Base-by-base conservation (phyloP, 257 asterid genomes). In the Nicotiana knightiana region DNA sequence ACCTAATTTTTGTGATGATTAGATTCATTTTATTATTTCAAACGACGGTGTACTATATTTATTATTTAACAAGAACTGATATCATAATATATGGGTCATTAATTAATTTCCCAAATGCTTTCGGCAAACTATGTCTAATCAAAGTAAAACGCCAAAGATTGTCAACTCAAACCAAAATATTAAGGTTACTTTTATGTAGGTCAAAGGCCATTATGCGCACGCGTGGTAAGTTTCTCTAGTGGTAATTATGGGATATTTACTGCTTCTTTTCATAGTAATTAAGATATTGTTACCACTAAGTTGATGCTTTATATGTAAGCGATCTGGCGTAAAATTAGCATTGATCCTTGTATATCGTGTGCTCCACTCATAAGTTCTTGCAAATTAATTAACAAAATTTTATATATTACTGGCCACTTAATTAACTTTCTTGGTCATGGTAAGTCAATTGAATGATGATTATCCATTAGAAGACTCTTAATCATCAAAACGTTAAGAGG, bases 171-270 rank as follows among this genome's bases (percentile, higher is more conserved):
- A 18, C 26, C 59, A 77, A 67, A 13, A 53, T 57, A 43, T 10
- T 76, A 58, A 77, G 62, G 67, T 48, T 28, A 57, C 77, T 67
- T 82, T 85, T 67, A 3, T 30, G 67, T 37, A 48, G 70, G 83
- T 77, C 82, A 67, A 85, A 77, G 71, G 33, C 83, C 54, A 77
- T 17, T 78, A 18, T 62, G 57, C 11, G 88, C 84, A 79, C 73
- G 82, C 83, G 82, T 64, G 73, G 35, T 79, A 24, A 68, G 33
- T 77, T 70, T 79, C 61, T 35, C 33, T 17, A 48, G 63, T 73
- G 33, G 71, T 78, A 82, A 77, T 78, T 48, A 68, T 78, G 76
- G 54, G 81, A 58, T 58, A 28, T 17, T 81, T 67, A 78, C 81
- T 43, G 80, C 43, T 32, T 28, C 26, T 37, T 65, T 65, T 18